Conservation (phyloP, 108 stramenopile genomes). For the Conticribra weissflogii region DNA sequence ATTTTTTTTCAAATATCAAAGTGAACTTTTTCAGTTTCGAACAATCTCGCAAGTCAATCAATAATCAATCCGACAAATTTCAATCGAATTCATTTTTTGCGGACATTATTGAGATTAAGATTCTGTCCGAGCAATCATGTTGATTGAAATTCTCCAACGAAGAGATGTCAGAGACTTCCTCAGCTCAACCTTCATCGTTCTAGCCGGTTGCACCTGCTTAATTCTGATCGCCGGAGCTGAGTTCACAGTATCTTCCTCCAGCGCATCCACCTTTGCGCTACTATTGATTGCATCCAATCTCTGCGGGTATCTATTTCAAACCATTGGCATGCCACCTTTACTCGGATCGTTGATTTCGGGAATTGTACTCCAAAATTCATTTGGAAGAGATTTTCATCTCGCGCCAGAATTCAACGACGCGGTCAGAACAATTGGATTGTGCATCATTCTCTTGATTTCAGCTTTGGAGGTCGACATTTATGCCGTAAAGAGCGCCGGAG, state of each 20-base stretch:
- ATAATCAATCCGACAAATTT: too few species aligned
- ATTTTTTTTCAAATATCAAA: too few species aligned
- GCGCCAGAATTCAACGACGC: background rate
- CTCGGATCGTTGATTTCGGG: slow-evolving; percentile 21
- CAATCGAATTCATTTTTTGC: too few species aligned
- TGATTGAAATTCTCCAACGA: background rate
- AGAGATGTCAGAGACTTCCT: background rate
- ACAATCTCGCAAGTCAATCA: too few species aligned
- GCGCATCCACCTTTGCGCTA: background rate
- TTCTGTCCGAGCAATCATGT: too few species aligned
- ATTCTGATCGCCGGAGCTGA: background rate
- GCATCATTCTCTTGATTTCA: slow-evolving; percentile 38
- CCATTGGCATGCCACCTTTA: slow-evolving; percentile 24
- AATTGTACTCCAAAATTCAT: slow-evolving; percentile 4
- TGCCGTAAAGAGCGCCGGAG: slow-evolving; percentile 15
- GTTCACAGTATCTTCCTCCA: background rate
- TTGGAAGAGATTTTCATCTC: background rate
- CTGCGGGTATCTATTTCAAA: slow-evolving; percentile 18
- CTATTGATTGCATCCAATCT: slow-evolving; percentile 4
- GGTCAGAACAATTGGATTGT: slow-evolving; percentile 25
- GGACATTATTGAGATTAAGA: too few species aligned
- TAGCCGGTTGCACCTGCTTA: background rate
- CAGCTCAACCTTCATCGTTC: background rate
- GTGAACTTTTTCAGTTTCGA: too few species aligned
- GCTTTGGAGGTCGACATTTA: slow-evolving; percentile 43